Base-by-base conservation (phyloP, 1,284 basidiomycete species). In the Sphaerobolus stellatus region DNA sequence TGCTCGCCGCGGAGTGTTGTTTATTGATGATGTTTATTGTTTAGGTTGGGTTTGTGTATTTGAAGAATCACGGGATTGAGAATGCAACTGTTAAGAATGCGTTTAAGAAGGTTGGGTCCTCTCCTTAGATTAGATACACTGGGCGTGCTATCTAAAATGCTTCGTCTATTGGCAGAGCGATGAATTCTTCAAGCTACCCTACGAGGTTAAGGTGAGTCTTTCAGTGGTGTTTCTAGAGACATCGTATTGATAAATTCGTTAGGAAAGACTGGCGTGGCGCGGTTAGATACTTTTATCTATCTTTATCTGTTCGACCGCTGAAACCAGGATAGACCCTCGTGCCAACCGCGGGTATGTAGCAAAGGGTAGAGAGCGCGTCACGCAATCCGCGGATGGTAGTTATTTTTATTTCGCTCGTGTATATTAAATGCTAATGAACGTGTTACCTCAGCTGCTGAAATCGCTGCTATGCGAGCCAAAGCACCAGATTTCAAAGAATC, bases 271-370 rank as follows among this genome's bases (percentile, higher is more conserved):
- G 6, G 82, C 83, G 53, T 91, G 89, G 88, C 83, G 87, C 58
- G 62, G 62, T 45, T 29, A 25, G 40, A 22, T 30, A 24, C 25
- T 44, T 48, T 36, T n/a, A 30, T 20, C 14, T 22, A 28, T 25
- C 11, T 20, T 25, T 13, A 24, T 22, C 7, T 45, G 31, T 33
- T 29, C 41, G 14, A 24, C 24, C 13, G 27, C 20, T 28, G 18
- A 50, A 18, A 11, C 13, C 20, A 27, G 14, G 31, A 24, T 24
- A 58, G 87, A 91, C 65, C 90, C 91, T 51, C 83, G 88, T 38
- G 80, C 88, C 4, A 92, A 94, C 64, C 80, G 92, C 50, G 91
- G 91, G 31, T 93, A 92, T 66, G 88, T 94, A 33, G 73, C 78
- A 59, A 73, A 88, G 45, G 91, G 92, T 14, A 80, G 91, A 20